These are phyloP conservation scores for Thalassiosira sp. DNA, from an alignment of 352 stramenopile species.

Conservation along the genomic window DNA sequence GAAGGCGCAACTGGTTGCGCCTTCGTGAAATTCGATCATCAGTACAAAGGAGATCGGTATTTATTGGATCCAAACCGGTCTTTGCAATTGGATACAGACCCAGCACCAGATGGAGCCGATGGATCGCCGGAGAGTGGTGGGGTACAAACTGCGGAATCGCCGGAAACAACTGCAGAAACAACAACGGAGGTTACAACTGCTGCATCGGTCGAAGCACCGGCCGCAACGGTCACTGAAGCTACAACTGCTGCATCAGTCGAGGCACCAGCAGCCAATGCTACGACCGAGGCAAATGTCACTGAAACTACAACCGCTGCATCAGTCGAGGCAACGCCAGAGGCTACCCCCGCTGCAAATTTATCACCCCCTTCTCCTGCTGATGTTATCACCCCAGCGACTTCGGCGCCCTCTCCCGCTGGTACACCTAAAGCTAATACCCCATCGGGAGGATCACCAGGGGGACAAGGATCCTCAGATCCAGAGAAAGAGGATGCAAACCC, in stretches of 20 bases:
- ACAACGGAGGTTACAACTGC: not conserved
- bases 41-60: slow-evolving; percentile 19
- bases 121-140: not conserved
- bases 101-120: not conserved
- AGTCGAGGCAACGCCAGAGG: not conserved
- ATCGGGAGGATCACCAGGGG: too few relatives aligned
- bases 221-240: too few relatives aligned
- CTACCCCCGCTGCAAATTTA: not conserved
- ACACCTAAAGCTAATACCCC: not conserved
- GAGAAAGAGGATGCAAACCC: not conserved
- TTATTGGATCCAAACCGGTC: not conserved
- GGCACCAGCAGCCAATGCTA: not conserved
- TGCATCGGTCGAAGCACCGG: not conserved
- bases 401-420: too few relatives aligned
- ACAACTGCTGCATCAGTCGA: too few relatives aligned
- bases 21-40: slow-evolving; percentile 39
- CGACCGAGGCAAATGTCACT: too few relatives aligned
- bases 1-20: slow-evolving; percentile 37
- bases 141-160: not conserved
- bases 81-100: not conserved
- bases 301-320: too few relatives aligned
- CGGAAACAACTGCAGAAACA: not conserved
- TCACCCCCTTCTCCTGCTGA: not conserved
- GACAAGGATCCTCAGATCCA: not conserved
- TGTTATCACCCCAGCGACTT: not conserved